A percentile compares a stretch with the other conserved stretches of the same genome.
phyloP scores from a whole-genome alignment of 2,329 filamentous ascomycete species.

The Neofusicoccum kwambonambiense region DNA sequence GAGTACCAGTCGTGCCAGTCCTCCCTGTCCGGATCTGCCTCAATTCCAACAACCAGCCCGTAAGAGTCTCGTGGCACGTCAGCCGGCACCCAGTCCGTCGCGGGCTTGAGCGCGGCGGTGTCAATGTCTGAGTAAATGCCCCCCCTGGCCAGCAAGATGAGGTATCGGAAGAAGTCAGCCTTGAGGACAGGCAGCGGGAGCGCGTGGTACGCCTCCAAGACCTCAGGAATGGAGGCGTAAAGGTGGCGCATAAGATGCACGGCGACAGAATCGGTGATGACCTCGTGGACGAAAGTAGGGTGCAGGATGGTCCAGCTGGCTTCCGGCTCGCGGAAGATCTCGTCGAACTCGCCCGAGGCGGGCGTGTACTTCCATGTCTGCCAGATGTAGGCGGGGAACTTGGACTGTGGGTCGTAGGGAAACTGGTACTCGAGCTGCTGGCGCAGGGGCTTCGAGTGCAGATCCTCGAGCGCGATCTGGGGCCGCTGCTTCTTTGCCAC shows the following conservation, averaged over 20 bases:
- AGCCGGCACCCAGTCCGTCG: conserved; percentile 81
- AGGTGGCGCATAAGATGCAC: conserved; percentile 78
- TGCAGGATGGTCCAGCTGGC: conserved; percentile 86
- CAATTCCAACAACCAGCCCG: conserved; percentile 89
- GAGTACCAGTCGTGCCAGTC: conserved; percentile 98
- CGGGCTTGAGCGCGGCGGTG: conserved; percentile 78
- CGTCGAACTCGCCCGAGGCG: conserved; percentile 69
- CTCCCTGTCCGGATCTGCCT: conserved; percentile 87
- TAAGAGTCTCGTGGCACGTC: conserved; percentile 73
- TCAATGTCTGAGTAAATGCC: conserved; percentile 84
- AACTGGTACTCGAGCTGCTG: conserved; percentile 88
- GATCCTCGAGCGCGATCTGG: conserved; percentile 67
- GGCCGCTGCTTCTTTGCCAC: conserved; percentile 44
- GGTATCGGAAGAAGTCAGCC: conserved; percentile 66
- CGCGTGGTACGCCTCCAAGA: conserved; percentile 50
- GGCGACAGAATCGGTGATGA: conserved; percentile 89
- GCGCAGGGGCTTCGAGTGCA: conserved; percentile 70
- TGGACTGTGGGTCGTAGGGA: conserved; percentile 82
- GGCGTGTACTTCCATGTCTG: conserved; percentile 96
- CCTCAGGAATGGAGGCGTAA: conserved; percentile 66
- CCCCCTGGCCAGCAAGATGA: conserved; percentile 71
- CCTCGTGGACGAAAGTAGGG: conserved; percentile 91
- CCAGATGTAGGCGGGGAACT: conserved; percentile 98
- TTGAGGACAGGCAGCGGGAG: conserved; percentile 55
- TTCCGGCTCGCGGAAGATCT: conserved; percentile 76